Percentiles rank a stretch among this genome's conserved stretches.
Evolutionary conservation across 2,329 filamentous ascomycete genomes (phyloP).

Genomic region (Ilyonectria robusta): DNA sequence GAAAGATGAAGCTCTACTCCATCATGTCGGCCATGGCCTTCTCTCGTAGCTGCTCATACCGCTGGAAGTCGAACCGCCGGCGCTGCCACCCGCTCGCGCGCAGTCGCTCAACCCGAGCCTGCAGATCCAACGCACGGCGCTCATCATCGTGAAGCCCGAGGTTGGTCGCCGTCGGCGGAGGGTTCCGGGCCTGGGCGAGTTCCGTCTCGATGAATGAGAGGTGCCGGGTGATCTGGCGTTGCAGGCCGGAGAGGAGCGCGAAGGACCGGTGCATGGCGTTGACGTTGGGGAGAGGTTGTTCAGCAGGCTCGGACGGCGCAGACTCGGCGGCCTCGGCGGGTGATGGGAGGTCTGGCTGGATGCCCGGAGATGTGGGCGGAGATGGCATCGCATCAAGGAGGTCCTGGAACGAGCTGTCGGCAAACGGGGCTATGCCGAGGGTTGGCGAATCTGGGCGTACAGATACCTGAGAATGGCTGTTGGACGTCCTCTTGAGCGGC

Average conservation of each 20-base stretch:
- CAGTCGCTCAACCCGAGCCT: constrained; percentile 68
- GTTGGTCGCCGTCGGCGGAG: constrained; percentile 24
- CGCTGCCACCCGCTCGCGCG: constrained; percentile 69
- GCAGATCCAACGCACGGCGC: constrained; percentile 58
- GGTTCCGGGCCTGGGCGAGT: constrained; percentile 47
- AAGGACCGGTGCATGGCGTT: constrained; percentile 65
- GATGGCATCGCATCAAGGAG: constrained; percentile 31
- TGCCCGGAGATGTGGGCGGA: constrained; percentile 7
- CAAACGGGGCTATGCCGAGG: constrained; percentile 60
- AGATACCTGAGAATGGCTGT: constrained; percentile 57
- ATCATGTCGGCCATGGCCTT: constrained; percentile 65
- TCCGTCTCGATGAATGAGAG: constrained; percentile 61
- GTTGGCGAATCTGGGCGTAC: constrained; percentile 74
- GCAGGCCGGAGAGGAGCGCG: constrained; percentile 63
- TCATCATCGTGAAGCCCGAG: constrained; percentile 51
- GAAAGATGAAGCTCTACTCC: constrained; percentile 25
- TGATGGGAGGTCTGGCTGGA: not conserved
- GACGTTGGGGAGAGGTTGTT: constrained; percentile 39
- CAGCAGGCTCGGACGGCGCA: constrained; percentile 26
- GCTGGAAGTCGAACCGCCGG: constrained; percentile 66
- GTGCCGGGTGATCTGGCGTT: constrained; percentile 65
- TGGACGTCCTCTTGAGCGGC: constrained; percentile 51
- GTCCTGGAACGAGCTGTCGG: constrained; percentile 41
- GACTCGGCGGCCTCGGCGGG: constrained; percentile 9
- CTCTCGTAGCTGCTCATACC: constrained; percentile 68